phyloP scores from a whole-genome alignment of 352 stramenopile genomes.

The Phytophthora aleatoria region DNA sequence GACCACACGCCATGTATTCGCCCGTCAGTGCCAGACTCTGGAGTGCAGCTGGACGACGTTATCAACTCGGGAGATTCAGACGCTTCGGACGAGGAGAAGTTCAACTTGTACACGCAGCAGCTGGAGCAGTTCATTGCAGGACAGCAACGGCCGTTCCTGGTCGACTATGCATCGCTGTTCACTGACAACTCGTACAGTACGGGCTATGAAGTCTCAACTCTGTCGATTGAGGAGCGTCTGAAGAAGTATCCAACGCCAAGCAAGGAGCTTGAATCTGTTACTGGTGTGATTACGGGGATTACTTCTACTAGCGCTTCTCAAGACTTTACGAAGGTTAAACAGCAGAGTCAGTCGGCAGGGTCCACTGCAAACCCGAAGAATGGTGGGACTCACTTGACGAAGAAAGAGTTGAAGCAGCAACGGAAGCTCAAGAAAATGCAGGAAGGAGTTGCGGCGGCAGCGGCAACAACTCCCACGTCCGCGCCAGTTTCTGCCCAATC shows the following conservation, averaged over 20 bases:
- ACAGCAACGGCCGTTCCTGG: slow-evolving; percentile 80
- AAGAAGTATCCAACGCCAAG: slow-evolving; percentile 44
- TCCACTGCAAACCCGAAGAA: slow-evolving; percentile 29
- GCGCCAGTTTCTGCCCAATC: slow-evolving; percentile 10
- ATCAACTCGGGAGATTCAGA: slow-evolving; percentile 29
- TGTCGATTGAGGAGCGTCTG: slow-evolving; percentile 68
- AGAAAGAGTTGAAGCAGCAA: slow-evolving; percentile 76
- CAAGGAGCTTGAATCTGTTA: slow-evolving; percentile 48
- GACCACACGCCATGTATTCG: slow-evolving; percentile 34
- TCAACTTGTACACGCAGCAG: slow-evolving; percentile 66
- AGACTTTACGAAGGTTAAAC: slow-evolving; percentile 32
- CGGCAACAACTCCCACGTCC: slow-evolving; percentile 11
- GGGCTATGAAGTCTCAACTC: slow-evolving; percentile 70
- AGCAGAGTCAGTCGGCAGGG: slow-evolving; percentile 16
- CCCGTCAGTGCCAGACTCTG: slow-evolving; percentile 1
- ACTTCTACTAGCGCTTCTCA: slow-evolving; percentile 8
- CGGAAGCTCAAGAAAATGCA: slow-evolving; percentile 76
- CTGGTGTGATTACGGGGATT: slow-evolving; percentile 2
- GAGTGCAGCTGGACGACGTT: slow-evolving; percentile 31
- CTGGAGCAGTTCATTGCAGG: slow-evolving; percentile 62
- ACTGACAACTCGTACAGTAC: slow-evolving; percentile 85
- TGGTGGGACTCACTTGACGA: slow-evolving; percentile 42
- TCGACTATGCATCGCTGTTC: slow-evolving; percentile 74
- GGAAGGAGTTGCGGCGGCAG: slow-evolving; percentile 29
- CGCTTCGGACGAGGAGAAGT: slow-evolving; percentile 41